Evolutionary conservation across 2,329 filamentous ascomycete species (phyloP), one percentile per base, ranked within the genome.

Genomic region (Xylaria sp.): DNA sequence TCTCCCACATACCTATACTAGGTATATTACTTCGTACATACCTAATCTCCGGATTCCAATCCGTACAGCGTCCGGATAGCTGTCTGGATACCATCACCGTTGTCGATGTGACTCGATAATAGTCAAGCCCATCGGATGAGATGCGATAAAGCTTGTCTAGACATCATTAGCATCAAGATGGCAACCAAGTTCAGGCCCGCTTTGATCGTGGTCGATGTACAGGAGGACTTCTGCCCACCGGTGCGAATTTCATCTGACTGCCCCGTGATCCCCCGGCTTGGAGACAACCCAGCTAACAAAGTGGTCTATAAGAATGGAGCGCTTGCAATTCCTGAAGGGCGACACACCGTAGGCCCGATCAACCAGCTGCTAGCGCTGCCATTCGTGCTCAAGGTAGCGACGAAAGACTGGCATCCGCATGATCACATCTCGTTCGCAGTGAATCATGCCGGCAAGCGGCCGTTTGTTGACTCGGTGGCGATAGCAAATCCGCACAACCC

Each of bases 171-270:
- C 23, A 30, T 13, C 37, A 57, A 50, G 1, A 72, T 72, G 70
- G 47, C 62, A 4, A 62, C 57, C 57, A 54, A 62, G 3, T 82
- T 81, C 61, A 76, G 70, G 54, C 79, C 83, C 2, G 82, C 82
- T 2, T 75, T 85, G 23, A 75, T 96, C 52, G 82, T 96, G 9
- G 88, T 96, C 56, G 92, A 97, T 74, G 81, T 96, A 70, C 94
- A 97, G 75, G 89, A 97, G 74, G 93, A 97, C 77, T 97, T 97
- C 74, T 96, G 91, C 74, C 90, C 90, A 60, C 92, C 92, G 10
- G 91, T 94, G 76, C 77, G 87, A 35, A 46, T 39, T 30, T 30
- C 23, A 30, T 30, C 23, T 30, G 23, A 30, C 23, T 30, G 23
- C 39, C 53, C 60, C 44, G 44, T 51, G 4, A 19, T 18, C 13